These are phyloP conservation scores for Ricinus communis DNA, from an alignment of 345 rosid species.

Conservation along the genomic window DNA sequence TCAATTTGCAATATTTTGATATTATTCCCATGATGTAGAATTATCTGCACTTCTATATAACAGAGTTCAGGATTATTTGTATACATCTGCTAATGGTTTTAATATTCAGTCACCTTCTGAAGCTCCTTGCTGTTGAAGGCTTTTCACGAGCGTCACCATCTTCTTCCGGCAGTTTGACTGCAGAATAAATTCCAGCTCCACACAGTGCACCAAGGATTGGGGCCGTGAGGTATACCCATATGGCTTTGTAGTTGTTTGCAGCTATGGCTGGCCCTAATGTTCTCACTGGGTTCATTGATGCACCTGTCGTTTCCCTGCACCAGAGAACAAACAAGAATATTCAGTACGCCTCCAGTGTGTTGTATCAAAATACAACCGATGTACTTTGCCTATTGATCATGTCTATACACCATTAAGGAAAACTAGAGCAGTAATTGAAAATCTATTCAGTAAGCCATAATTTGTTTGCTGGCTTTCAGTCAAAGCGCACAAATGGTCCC, in stretches of 20 bases:
- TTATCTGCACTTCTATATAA: constrained; percentile 1
- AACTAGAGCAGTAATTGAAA: too few relatives aligned
- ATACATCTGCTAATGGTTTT: constrained; percentile 5
- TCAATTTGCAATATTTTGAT: background rate
- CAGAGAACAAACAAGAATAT: background rate
- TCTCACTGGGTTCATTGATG: constrained; percentile 87
- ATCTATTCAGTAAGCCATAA: too few relatives aligned
- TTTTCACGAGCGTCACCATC: constrained; percentile 36
- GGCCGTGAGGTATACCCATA: constrained; percentile 86
- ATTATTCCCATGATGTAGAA: background rate
- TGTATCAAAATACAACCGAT: background rate
- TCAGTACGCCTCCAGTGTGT: background rate
- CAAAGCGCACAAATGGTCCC: too few relatives aligned
- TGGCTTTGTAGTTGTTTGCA: constrained; percentile 73
- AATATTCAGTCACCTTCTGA: constrained; percentile 44
- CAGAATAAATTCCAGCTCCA: constrained; percentile 85
- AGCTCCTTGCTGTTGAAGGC: constrained; percentile 46
- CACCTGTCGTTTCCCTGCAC: constrained; percentile 70
- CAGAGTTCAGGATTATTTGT: constrained; percentile 3
- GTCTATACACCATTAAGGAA: too few relatives aligned
- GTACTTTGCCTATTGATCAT: too few relatives aligned
- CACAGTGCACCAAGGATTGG: constrained; percentile 73
- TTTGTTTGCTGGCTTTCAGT: too few relatives aligned
- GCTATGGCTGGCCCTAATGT: constrained; percentile 88
- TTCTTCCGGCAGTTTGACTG: constrained; percentile 71